A percentile compares a stretch with the other conserved stretches of the same genome.
Evolutionary conservation across 495 filamentous ascomycete genomes (phyloP).

Genomic region (Penicillium crystallinum): DNA sequence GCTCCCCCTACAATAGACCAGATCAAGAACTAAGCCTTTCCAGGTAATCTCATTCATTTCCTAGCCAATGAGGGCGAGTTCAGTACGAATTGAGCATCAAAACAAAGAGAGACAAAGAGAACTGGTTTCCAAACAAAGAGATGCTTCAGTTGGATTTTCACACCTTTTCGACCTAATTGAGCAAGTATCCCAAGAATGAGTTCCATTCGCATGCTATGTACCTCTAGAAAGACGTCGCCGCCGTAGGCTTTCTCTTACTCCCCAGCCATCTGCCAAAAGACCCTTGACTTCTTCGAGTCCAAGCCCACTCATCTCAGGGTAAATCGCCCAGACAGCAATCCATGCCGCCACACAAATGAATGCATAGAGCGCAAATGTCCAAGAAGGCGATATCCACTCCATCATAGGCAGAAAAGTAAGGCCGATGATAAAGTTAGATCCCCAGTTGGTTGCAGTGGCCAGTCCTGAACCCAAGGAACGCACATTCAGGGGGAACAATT

Average conservation of each 20-base stretch:
- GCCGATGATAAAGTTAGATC: conserved; percentile 80
- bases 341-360: conserved; percentile 63
- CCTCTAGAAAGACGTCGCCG: neutral
- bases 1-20: no score
- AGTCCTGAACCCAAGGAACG: conserved; percentile 75
- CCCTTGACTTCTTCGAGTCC: conserved; percentile 75
- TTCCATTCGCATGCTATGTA: neutral
- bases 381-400: conserved; percentile 65
- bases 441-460: conserved; percentile 89
- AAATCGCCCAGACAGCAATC: conserved; percentile 61
- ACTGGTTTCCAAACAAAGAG: no score
- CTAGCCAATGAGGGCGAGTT: no score
- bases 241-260: conserved; percentile 32
- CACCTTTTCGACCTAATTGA: no score
- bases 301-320: conserved; percentile 80
- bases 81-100: no score
- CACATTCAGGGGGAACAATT: conserved; percentile 81
- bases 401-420: conserved; percentile 85
- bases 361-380: conserved; percentile 75
- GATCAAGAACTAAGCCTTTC: no score
- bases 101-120: no score
- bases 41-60: no score
- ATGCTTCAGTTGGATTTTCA: no score
- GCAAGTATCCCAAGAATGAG: no score
- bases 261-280: conserved; percentile 71